A percentile compares a stretch with the other conserved stretches of the same genome.
Conservation (phyloP, 495 filamentous ascomycete genomes). For the Monascus purpureus region DNA sequence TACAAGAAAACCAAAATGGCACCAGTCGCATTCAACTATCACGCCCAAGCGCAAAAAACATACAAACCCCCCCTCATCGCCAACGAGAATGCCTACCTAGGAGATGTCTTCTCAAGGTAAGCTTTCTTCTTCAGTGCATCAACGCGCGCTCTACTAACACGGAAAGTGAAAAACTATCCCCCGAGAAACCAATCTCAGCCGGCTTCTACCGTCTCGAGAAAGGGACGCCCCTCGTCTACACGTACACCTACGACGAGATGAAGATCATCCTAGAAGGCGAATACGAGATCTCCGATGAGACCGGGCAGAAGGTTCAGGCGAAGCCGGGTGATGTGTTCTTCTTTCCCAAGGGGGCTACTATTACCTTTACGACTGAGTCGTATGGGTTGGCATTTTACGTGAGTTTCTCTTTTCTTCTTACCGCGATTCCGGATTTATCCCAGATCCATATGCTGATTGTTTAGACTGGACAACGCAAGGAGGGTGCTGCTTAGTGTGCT, state of each 20-base stretch:
- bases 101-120: slow-evolving; percentile 49
- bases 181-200: slow-evolving; percentile 48
- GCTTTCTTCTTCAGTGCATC: not conserved
- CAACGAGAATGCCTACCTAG: slow-evolving; percentile 61
- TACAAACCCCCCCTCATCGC: slow-evolving; percentile 60
- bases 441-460: slow-evolving; percentile 5
- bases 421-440: not conserved
- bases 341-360: slow-evolving; percentile 62
- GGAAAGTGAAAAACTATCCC: slow-evolving; percentile 38
- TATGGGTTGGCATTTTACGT: slow-evolving; percentile 60
- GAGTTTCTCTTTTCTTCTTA: no score
- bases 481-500: slow-evolving; percentile 24
- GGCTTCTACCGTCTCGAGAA: slow-evolving; percentile 67
- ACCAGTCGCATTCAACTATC: slow-evolving; percentile 33
- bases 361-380: slow-evolving; percentile 58
- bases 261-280: slow-evolving; percentile 70
- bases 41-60: slow-evolving; percentile 43
- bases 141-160: slow-evolving; percentile 1
- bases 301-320: slow-evolving; percentile 53
- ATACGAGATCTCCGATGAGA: slow-evolving; percentile 60
- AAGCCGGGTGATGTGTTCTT: slow-evolving; percentile 62
- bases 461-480: slow-evolving; percentile 31
- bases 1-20: no score
- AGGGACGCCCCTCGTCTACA: slow-evolving; percentile 59
- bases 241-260: slow-evolving; percentile 66